Base-by-base conservation (phyloP, 768 basidiomycete genomes). In the Boletus eberwhitei region DNA sequence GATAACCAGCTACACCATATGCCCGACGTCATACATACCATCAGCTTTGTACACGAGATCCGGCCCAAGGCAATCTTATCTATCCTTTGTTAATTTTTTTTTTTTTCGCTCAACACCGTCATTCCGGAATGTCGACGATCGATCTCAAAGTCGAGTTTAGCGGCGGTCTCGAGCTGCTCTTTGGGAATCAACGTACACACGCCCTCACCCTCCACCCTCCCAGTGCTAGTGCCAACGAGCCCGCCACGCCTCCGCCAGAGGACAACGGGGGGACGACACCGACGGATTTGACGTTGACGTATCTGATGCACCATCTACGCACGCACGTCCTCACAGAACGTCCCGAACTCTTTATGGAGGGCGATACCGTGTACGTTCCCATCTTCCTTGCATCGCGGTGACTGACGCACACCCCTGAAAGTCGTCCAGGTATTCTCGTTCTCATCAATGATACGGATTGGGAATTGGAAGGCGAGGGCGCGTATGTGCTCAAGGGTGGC, bases 371-470 rank as follows among this genome's bases (percentile, higher is more conserved):
- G 95, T 97, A 71, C 65, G 87, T 50, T 22, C 29, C 29, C 29
- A 9, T 29, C 29, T 4, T 4, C 3, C 16, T 13, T 13, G 22
- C 21, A 8, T 4, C 12, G 1, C 16, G 1, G 22, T 8, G 13
- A 35, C 48, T 55, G 9, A 63, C 21, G 13, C 22, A n/a, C 37
- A 2, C 12, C 1, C 64, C n/a, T n/a, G 5, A 26, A 13, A 48
- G 97, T 37, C 93, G 97, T 9, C 97, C 97, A 0, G 97, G 97
- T 0, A 97, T 99, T 36, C 77, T 99, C 4, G 96, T 98, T 4
- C 77, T 99, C n/a, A 84, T 99, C 50, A 98, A 98, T 65, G 91
- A 96, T 63, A 91, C 91, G 1, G 96, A 98, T 64, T 98, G 96
- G 96, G 95, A 98, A 71, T 77, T 98, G 7, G 96, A 98, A 69